Evolutionary conservation across 2,329 filamentous ascomycete genomes (phyloP).

Genomic region (Fusarium equiseti): DNA sequence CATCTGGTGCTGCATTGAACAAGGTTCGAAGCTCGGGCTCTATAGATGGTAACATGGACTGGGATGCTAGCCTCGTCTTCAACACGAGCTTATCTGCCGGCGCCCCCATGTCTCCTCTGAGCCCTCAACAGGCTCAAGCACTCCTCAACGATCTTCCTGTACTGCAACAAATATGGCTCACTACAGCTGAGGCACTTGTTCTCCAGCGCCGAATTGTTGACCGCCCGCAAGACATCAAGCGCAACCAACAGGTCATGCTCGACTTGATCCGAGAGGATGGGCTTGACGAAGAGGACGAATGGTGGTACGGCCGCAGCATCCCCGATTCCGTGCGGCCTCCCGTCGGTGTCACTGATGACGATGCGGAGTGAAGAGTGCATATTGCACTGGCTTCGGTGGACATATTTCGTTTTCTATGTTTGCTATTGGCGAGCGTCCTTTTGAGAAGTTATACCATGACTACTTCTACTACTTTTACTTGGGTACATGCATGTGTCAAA

Average conservation of each 20-base stretch:
- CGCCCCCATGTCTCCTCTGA: constrained; percentile 71
- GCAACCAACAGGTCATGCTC: constrained; percentile 71
- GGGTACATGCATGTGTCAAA: constrained; percentile 42
- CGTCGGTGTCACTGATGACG: constrained; percentile 64
- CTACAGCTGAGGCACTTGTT: constrained; percentile 72
- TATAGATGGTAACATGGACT: constrained; percentile 49
- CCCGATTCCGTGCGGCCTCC: constrained; percentile 68
- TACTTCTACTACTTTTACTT: constrained; percentile 29
- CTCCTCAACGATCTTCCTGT: constrained; percentile 68
- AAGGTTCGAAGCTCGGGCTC: constrained; percentile 49
- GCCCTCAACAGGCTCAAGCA: constrained; percentile 62
- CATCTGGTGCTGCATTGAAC: constrained; percentile 44
- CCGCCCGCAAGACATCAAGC: constrained; percentile 70
- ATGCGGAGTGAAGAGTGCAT: constrained; percentile 53
- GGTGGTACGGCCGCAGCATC: constrained; percentile 68
- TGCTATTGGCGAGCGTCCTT: constrained; percentile 30
- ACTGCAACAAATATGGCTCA: constrained; percentile 71
- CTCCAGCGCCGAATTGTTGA: constrained; percentile 70
- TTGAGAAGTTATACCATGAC: constrained; percentile 27
- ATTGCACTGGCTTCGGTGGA: constrained; percentile 21
- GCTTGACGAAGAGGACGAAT: constrained; percentile 70
- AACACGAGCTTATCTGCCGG: constrained; percentile 70
- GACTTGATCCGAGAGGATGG: constrained; percentile 74
- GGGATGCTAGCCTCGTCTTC: constrained; percentile 62
- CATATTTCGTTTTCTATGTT: constrained; percentile 30